phyloP scores from a whole-genome alignment of 306 rosid genomes.

The Cucumis hystrix region DNA sequence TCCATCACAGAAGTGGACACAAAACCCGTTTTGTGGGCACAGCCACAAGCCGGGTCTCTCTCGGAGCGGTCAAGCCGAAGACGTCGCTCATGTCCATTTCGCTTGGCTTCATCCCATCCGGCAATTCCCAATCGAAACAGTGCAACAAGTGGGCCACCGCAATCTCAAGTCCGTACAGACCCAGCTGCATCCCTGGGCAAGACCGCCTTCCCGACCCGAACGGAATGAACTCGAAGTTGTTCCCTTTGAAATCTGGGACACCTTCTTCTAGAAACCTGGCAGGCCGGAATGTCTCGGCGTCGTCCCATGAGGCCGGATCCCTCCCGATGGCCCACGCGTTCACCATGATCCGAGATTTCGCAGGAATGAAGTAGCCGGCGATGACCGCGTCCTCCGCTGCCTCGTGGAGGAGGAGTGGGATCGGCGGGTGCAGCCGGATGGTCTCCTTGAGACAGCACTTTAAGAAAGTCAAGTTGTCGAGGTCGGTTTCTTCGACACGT shows the following conservation, averaged over 20 bases:
- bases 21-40: conserved; percentile 53
- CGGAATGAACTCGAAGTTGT: conserved; percentile 74
- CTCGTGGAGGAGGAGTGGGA: conserved; percentile 91
- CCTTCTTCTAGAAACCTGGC: conserved; percentile 39
- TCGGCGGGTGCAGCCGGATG: conserved; percentile 84
- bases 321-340: conserved; percentile 84
- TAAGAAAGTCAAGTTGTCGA: conserved; percentile 41
- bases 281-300: conserved; percentile 53
- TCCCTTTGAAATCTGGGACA: conserved; percentile 63
- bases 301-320: conserved; percentile 43
- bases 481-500: conserved; percentile 49
- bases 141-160: conserved; percentile 71
- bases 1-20: conserved; percentile 12
- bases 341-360: conserved; percentile 55
- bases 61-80: conserved; percentile 84
- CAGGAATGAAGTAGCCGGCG: conserved; percentile 44
- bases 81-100: conserved; percentile 68
- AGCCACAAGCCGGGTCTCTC: conserved; percentile 64
- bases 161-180: conserved; percentile 56
- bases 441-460: conserved; percentile 58
- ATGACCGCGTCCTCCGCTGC: conserved; percentile 52
- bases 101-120: conserved; percentile 70
- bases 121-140: conserved; percentile 76
- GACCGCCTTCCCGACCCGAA: conserved; percentile 94
- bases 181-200: conserved; percentile 84